These are phyloP conservation scores for Mycena filopes DNA, from an alignment of 768 basidiomycete genomes.

Conservation along the genomic window DNA sequence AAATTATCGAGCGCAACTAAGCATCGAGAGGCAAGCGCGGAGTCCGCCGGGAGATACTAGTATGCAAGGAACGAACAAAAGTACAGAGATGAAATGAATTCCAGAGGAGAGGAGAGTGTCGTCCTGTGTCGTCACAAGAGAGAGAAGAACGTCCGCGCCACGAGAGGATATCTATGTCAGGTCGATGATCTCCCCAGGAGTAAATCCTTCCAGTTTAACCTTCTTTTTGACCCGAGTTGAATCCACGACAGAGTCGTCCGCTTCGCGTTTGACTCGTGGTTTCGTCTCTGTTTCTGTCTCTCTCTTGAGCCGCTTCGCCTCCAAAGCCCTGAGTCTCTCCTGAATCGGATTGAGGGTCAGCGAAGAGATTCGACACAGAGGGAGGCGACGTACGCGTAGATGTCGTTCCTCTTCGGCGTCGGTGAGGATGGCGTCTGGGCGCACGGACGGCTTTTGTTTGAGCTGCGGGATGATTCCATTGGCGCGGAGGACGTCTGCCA, in stretches of 20 bases:
- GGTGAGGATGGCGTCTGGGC: background rate
- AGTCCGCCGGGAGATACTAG: too few relatives aligned
- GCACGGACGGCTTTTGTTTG: background rate
- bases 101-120: too few relatives aligned
- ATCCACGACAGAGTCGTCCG: background rate
- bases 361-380: too few relatives aligned
- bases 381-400: slow-evolving; percentile 18
- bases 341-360: too few relatives aligned
- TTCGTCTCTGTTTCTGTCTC: too few relatives aligned
- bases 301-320: background rate
- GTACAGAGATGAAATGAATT: too few relatives aligned
- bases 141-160: too few relatives aligned
- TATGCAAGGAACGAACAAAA: too few relatives aligned
- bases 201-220: slow-evolving; percentile 10
- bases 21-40: too few relatives aligned
- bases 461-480: slow-evolving; percentile 22
- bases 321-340: background rate
- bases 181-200: slow-evolving; percentile 14
- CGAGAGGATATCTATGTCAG: too few relatives aligned
- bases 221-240: slow-evolving; percentile 4
- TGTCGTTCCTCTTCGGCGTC: background rate
- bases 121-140: too few relatives aligned
- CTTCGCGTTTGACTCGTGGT: slow-evolving; percentile 5
- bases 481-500: slow-evolving; percentile 24
- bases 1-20: too few relatives aligned